Base-by-base conservation (phyloP, 495 filamentous ascomycete species). In the Aspergillus panamensis region DNA sequence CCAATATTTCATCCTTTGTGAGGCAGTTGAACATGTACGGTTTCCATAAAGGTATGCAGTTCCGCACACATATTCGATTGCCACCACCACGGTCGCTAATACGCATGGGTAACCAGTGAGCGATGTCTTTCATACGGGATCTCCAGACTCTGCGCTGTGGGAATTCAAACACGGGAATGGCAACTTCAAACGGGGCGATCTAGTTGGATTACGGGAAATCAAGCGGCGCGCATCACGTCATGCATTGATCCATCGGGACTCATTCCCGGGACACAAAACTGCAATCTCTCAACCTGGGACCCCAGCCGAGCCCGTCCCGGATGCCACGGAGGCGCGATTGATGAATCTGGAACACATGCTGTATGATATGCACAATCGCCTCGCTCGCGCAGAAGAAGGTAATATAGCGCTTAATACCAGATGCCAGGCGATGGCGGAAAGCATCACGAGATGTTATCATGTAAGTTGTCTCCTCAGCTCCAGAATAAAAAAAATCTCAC, bases 21-120 rank as follows among this genome's bases (percentile, higher is more conserved):
- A 85, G 94, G 48, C 94, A 98, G 73, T 78, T 98, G 53, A 98
- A 98, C 69, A 98, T 98, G 94, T 98, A 98, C 65, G 94, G 94
- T 2, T 98, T 98, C 77, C 94, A 98, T 73, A 98, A 98, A 91
- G 94, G 94, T 94, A 79, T 49, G 80, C 42, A 19, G 51, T 45
- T 21, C 20, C 31, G 20, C 6, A 21, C 19, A 12, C n/a, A 33
- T 32, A 39, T 33, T 33, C 42, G 16, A 53, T 51, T 48, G n/a
- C 14, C n/a, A 32, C 8, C 20, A 53, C 6, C n/a, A 56, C 21
- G 13, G 52, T 55, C 47, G 44, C 55, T 66, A 54, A 64, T 54
- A 30, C 31, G 54, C 42, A 53, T 57, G 30, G 21, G 33, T 8
- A 47, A 55, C 44, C 61, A 98, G 94, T 97, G 63, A 96, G 94